These are phyloP conservation scores for Penicillium sp. DNA, from an alignment of 2,329 filamentous ascomycete genomes.

Conservation along the genomic window DNA sequence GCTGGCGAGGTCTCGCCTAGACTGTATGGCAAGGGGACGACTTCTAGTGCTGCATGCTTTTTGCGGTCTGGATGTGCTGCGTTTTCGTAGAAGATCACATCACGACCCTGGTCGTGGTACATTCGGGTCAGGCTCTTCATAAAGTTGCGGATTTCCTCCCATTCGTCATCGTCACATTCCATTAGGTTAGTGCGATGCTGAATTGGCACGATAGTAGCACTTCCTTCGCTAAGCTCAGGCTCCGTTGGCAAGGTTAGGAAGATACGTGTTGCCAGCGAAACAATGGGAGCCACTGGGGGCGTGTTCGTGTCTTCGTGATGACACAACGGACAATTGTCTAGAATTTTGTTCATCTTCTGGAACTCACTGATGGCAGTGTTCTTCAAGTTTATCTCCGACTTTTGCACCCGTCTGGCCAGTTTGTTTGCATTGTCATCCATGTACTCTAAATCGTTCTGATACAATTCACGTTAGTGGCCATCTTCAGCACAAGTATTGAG, in stretches of 20 bases:
- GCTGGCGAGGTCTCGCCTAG: conserved; percentile 89
- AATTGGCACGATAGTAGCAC: conserved; percentile 83
- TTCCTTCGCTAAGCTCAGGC: conserved; percentile 78
- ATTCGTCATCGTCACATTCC: conserved; percentile 98
- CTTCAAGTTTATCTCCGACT: conserved; percentile 81
- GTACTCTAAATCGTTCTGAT: conserved; percentile 80
- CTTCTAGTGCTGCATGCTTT: conserved; percentile 79
- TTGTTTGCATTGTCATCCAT: conserved; percentile 95
- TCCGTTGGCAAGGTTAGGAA: conserved; percentile 87
- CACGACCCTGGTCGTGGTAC: conserved; percentile 89
- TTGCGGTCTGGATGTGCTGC: conserved; percentile 75
- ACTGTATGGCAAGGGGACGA: conserved; percentile 81
- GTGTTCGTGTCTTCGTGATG: conserved; percentile 79
- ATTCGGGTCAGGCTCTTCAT: conserved; percentile 94
- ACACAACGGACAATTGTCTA: conserved; percentile 86
- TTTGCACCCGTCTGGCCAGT: conserved; percentile 80
- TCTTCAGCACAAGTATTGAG: neutral
- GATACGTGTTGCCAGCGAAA: conserved; percentile 80
- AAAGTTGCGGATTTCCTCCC: conserved; percentile 98
- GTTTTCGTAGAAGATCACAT: conserved; percentile 97
- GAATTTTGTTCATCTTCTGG: conserved; percentile 79
- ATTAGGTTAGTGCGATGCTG: conserved; percentile 83
- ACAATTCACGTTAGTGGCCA: conserved; percentile 17
- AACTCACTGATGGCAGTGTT: conserved; percentile 84
- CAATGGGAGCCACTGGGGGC: conserved; percentile 75